Conservation (phyloP, 176 grass and related monocot species). For the Saccharum spontaneum region DNA sequence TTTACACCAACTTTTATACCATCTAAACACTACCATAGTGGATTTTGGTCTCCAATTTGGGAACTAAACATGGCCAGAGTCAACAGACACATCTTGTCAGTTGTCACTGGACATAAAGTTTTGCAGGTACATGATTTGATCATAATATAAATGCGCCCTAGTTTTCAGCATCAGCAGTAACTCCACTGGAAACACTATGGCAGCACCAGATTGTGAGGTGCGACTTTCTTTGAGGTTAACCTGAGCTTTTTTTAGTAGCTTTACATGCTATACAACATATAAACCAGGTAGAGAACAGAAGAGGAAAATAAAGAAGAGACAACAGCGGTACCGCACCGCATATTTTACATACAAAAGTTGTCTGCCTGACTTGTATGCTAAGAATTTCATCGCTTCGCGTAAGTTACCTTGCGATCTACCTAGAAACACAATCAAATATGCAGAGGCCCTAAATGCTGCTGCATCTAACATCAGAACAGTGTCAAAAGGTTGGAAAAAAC, state of each 20-base stretch:
- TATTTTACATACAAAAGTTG: conserved; percentile 45
- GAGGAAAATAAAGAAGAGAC: neutral
- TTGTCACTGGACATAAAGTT: neutral
- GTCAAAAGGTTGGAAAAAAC: neutral
- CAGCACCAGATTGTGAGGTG: neutral
- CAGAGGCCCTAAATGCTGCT: conserved; percentile 8
- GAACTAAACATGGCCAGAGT: no score
- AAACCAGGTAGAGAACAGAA: neutral
- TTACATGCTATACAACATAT: conserved; percentile 47
- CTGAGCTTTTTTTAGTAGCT: neutral
- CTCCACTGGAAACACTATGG: conserved; percentile 3
- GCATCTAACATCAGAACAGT: conserved; percentile 34
- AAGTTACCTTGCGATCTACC: conserved; percentile 25
- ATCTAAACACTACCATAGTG: no score
- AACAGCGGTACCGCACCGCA: neutral
- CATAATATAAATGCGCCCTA: neutral
- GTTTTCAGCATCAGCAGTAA: neutral
- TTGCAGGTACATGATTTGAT: no score
- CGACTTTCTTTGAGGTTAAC: neutral
- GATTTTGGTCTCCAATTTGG: no score
- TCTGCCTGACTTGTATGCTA: conserved; percentile 23
- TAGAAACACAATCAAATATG: conserved; percentile 47
- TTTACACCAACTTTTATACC: no score
- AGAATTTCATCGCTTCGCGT: conserved; percentile 18
- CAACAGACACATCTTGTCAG: neutral